Conservation (phyloP, 2,329 filamentous ascomycete species). For the Rutstroemia sp. region DNA sequence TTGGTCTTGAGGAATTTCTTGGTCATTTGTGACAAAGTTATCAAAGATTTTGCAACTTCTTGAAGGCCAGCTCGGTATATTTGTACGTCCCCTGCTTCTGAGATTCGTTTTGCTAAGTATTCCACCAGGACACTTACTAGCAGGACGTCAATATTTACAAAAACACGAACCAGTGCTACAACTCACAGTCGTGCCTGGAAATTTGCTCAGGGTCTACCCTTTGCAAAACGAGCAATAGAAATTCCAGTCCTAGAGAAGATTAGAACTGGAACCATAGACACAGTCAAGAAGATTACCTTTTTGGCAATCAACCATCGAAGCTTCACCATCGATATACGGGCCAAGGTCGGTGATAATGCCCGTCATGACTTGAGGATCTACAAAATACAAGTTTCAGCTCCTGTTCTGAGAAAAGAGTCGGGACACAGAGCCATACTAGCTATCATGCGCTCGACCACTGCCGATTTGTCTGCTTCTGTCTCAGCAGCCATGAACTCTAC, state of each 20-base stretch:
- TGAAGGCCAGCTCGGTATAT: conserved; percentile 8
- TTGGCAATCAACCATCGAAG: conserved; percentile 14
- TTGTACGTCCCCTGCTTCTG: conserved; percentile 2
- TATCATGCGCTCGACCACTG: conserved; percentile 4
- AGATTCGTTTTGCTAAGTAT: conserved; percentile 15
- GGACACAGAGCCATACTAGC: conserved; percentile 4
- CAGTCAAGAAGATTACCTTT: conserved; percentile 12
- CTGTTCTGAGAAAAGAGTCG: background rate
- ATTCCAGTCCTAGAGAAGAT: conserved; percentile 12
- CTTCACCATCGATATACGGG: conserved; percentile 5
- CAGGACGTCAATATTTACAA: background rate
- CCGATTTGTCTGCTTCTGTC: background rate
- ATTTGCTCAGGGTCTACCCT: conserved; percentile 8
- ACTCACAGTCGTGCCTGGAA: conserved; percentile 16
- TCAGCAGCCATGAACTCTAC: conserved; percentile 8
- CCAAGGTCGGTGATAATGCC: conserved; percentile 3
- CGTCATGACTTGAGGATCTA: conserved; percentile 2
- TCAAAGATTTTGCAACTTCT: conserved; percentile 7
- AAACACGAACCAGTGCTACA: background rate
- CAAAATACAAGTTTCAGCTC: background rate
- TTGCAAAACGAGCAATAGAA: conserved; percentile 15
- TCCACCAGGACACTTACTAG: conserved; percentile 18
- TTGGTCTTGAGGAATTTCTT: conserved; percentile 1
- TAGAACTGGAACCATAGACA: background rate
- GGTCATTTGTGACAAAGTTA: conserved; percentile 4